phyloP scores from a whole-genome alignment of 805 yeast species.

The Candida krabiensis region DNA sequence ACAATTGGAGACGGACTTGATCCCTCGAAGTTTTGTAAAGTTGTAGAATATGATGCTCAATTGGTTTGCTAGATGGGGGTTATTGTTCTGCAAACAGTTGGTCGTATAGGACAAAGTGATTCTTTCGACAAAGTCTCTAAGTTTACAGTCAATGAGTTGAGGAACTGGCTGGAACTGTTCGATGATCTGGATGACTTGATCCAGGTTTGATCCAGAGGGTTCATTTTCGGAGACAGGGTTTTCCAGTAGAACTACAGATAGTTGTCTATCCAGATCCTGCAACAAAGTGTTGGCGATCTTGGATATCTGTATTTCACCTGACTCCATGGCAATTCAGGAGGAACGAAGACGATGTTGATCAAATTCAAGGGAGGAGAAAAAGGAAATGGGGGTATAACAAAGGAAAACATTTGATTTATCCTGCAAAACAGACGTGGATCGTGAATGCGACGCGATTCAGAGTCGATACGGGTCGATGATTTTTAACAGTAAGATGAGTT shows the following conservation, averaged over 20 bases:
- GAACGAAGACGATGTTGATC: background rate
- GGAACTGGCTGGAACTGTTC: slow-evolving; percentile 57
- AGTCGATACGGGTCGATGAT: too few species aligned
- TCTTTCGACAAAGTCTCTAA: slow-evolving; percentile 34
- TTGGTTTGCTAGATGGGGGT: slow-evolving; percentile 9
- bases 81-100: background rate
- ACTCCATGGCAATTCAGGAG: slow-evolving; percentile 26
- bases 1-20: slow-evolving; percentile 58
- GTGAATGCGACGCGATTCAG: too few species aligned
- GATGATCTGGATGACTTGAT: slow-evolving; percentile 26
- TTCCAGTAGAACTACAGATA: slow-evolving; percentile 5
- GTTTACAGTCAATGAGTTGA: slow-evolving; percentile 44
- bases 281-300: slow-evolving; percentile 27
- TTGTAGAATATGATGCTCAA: slow-evolving; percentile 49
- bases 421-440: too few species aligned
- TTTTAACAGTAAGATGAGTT: too few species aligned
- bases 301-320: slow-evolving; percentile 31
- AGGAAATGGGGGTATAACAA: too few species aligned
- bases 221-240: background rate
- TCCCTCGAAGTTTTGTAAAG: slow-evolving; percentile 64
- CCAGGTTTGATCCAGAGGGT: background rate
- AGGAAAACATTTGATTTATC: too few species aligned
- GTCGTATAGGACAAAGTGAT: slow-evolving; percentile 30
- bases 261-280: slow-evolving; percentile 12
- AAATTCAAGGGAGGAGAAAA: background rate